phyloP scores from a whole-genome alignment of 495 filamentous ascomycete genomes.

The Trichoderma reesei region DNA sequence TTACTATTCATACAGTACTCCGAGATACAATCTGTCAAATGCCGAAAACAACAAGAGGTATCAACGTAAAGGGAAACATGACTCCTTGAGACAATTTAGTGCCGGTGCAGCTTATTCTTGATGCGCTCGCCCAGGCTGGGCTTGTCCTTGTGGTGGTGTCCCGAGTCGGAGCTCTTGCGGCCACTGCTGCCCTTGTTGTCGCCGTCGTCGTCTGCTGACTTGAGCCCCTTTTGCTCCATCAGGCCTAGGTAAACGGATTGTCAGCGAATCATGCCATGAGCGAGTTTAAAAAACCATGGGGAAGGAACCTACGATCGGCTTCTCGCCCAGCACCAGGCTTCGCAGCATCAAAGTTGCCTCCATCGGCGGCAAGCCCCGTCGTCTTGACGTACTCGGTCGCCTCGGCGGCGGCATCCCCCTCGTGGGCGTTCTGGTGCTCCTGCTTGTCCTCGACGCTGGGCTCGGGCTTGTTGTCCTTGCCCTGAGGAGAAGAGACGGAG shows the following conservation, averaged over 20 bases:
- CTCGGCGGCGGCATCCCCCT: slow-evolving; percentile 13
- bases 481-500: neutral
- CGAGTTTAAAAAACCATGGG: neutral
- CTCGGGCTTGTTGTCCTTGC: slow-evolving; percentile 9
- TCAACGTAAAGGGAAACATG: neutral
- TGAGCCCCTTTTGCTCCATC: slow-evolving; percentile 34
- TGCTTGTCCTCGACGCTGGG: neutral
- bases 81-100: neutral
- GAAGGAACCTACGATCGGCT: slow-evolving; percentile 49
- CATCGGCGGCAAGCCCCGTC: slow-evolving; percentile 47
- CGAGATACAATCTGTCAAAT: neutral
- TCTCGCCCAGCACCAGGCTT: slow-evolving; percentile 53
- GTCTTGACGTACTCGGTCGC: slow-evolving; percentile 37
- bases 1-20: neutral
- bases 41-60: neutral
- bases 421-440: neutral
- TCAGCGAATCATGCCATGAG: neutral
- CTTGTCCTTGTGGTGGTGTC: slow-evolving; percentile 21
- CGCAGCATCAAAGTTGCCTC: slow-evolving; percentile 57
- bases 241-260: slow-evolving; percentile 22
- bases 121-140: slow-evolving; percentile 32
- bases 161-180: slow-evolving; percentile 7
- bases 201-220: slow-evolving; percentile 11
- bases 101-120: slow-evolving; percentile 35
- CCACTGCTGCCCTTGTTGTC: neutral